These are phyloP conservation scores for Entomortierella beljakovae DNA, from an alignment of 192 early-diverging fungal genomes.

Conservation along the genomic window DNA sequence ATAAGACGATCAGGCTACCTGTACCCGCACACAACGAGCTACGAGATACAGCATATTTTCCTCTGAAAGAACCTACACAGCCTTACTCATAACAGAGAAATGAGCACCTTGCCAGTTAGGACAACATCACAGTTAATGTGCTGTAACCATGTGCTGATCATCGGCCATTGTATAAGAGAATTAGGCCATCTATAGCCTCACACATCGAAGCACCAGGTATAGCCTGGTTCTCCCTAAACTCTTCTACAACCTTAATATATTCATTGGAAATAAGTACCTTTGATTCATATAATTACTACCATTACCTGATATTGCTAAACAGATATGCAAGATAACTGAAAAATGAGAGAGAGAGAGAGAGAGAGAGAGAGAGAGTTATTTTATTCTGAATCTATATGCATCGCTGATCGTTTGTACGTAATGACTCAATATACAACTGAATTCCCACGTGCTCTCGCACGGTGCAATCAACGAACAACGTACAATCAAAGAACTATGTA, in stretches of 20 bases:
- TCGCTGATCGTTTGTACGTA: no score
- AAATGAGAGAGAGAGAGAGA: no score
- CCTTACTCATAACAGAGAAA: conserved; percentile 5
- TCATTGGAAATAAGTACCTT: conserved; percentile 1
- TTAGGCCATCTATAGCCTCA: conserved; percentile 1
- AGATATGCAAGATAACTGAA: no score
- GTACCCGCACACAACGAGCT: conserved; percentile 6
- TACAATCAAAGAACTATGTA: no score
- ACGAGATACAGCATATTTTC: conserved; percentile 5
- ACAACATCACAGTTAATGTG: conserved; percentile 2
- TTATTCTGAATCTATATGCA: no score
- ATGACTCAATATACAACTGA: no score
- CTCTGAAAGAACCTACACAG: neutral
- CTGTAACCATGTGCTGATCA: neutral
- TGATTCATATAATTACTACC: conserved; percentile 1
- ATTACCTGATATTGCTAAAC: conserved; percentile 1
- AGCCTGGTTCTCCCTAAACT: neutral
- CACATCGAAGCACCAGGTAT: neutral
- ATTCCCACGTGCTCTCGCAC: no score
- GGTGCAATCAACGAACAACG: no score
- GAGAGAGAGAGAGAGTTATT: no score
- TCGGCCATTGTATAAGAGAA: neutral
- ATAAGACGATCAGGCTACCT: neutral
- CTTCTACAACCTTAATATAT: neutral
- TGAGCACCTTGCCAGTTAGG: conserved; percentile 4